phyloP scores from a whole-genome alignment of 768 basidiomycete species.

The Candolleomyces aberdarensis region DNA sequence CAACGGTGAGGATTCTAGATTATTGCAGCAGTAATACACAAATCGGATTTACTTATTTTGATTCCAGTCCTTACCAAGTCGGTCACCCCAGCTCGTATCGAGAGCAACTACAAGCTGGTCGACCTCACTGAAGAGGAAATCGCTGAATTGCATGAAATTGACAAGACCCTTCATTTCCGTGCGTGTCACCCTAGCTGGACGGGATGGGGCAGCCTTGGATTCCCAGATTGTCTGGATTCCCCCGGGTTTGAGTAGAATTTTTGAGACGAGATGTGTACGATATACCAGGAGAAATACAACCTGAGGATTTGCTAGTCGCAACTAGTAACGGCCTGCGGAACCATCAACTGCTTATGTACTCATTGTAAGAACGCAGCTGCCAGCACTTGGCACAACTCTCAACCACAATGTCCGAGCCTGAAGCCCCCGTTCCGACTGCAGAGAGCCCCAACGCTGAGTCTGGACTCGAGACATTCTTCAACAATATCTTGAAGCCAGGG shows the following conservation, averaged over 20 bases:
- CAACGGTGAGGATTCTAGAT: conserved; percentile 33
- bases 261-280: no score
- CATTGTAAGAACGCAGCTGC: no score
- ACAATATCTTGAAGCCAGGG: conserved; percentile 65
- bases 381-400: no score
- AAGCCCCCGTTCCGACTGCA: background rate
- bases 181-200: conserved; percentile 65
- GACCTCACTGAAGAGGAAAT: conserved; percentile 64
- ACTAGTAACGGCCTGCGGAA: no score
- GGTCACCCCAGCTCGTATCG: conserved; percentile 66
- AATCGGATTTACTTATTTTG: background rate
- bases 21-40: background rate
- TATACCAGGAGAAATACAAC: no score
- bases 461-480: conserved; percentile 37
- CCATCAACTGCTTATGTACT: no score
- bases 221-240: conserved; percentile 45
- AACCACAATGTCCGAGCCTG: background rate
- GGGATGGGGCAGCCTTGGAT: conserved; percentile 59
- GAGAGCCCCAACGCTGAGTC: background rate
- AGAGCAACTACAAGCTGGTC: conserved; percentile 56
- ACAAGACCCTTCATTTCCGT: conserved; percentile 62
- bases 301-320: no score
- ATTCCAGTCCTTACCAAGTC: conserved; percentile 67
- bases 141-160: conserved; percentile 50
- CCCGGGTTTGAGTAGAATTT: no score